These are phyloP conservation scores for Mycena leptocephala DNA, from an alignment of 768 basidiomycete species.

Conservation along the genomic window DNA sequence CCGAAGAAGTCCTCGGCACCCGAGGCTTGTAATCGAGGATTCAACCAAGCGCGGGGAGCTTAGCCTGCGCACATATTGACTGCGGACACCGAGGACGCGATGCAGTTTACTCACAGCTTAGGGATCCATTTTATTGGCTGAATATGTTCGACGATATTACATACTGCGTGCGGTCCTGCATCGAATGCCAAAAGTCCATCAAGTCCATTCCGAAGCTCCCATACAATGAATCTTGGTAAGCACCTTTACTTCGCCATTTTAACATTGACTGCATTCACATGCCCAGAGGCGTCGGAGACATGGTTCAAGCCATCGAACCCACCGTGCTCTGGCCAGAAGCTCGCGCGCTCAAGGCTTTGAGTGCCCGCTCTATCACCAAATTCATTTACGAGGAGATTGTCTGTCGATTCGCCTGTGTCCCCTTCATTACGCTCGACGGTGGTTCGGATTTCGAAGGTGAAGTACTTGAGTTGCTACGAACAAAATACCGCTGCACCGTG, in stretches of 20 bases:
- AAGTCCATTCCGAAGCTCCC: conserved; percentile 39
- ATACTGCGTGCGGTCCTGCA: conserved; percentile 48
- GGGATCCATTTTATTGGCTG: conserved; percentile 54
- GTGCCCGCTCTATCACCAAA: too few relatives aligned
- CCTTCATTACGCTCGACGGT: too few relatives aligned
- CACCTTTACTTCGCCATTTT: conserved; percentile 43
- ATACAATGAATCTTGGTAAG: conserved; percentile 36
- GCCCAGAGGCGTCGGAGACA: conserved; percentile 39
- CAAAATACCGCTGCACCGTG: too few relatives aligned
- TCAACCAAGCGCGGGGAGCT: conserved; percentile 25
- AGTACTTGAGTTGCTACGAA: too few relatives aligned
- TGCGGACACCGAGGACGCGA: conserved; percentile 34
- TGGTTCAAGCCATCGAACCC: too few relatives aligned
- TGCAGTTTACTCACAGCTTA: conserved; percentile 40
- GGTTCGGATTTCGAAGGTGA: too few relatives aligned
- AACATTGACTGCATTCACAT: conserved; percentile 50
- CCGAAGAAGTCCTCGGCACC: conserved; percentile 30
- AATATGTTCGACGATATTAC: conserved; percentile 48
- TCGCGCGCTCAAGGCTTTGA: too few relatives aligned
- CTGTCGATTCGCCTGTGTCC: too few relatives aligned
- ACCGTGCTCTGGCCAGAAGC: too few relatives aligned
- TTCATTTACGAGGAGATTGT: too few relatives aligned
- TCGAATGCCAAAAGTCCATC: conserved; percentile 50
- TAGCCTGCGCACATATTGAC: conserved; percentile 41
- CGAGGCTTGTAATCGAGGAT: conserved; percentile 44